Evolutionary conservation across 345 rosid genomes (phyloP).

Genomic region (Citrus medica): DNA sequence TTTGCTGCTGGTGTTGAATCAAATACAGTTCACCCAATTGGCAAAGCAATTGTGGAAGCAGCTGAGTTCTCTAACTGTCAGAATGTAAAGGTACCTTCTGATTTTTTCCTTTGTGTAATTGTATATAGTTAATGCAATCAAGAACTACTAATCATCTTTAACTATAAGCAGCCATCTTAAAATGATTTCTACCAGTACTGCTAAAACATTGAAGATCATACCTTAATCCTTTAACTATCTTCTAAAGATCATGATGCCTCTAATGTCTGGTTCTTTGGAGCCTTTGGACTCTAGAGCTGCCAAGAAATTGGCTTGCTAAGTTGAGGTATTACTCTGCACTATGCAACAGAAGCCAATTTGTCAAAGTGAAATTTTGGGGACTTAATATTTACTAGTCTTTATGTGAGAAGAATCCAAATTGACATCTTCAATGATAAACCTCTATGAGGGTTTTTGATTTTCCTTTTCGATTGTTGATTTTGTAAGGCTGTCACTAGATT

Average conservation of each 20-base stretch:
- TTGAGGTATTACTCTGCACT: not conserved
- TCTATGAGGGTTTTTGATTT: not conserved
- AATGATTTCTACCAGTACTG: not conserved
- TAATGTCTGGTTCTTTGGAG: not conserved
- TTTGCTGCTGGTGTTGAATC: slow-evolving; percentile 94
- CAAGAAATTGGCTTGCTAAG: not conserved
- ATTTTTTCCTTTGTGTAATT: not conserved
- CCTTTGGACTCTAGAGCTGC: not conserved
- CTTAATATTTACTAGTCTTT: not conserved
- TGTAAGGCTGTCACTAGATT: not conserved
- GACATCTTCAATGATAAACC: not conserved
- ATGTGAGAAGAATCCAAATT: not conserved
- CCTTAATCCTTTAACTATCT: not conserved
- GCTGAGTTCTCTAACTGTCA: slow-evolving; percentile 48
- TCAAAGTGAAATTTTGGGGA: not conserved
- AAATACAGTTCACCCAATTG: slow-evolving; percentile 90
- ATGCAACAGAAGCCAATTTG: not conserved
- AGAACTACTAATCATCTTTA: not conserved
- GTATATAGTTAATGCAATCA: not conserved
- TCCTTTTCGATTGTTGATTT: not conserved
- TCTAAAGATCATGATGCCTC: not conserved
- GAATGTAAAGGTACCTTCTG: slow-evolving; percentile 47
- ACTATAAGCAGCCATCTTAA: not conserved
- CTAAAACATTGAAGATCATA: not conserved
- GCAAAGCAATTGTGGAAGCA: slow-evolving; percentile 90